These are phyloP conservation scores for Hypoxylon sp. DNA, from an alignment of 2,329 filamentous ascomycete genomes.

Conservation along the genomic window DNA sequence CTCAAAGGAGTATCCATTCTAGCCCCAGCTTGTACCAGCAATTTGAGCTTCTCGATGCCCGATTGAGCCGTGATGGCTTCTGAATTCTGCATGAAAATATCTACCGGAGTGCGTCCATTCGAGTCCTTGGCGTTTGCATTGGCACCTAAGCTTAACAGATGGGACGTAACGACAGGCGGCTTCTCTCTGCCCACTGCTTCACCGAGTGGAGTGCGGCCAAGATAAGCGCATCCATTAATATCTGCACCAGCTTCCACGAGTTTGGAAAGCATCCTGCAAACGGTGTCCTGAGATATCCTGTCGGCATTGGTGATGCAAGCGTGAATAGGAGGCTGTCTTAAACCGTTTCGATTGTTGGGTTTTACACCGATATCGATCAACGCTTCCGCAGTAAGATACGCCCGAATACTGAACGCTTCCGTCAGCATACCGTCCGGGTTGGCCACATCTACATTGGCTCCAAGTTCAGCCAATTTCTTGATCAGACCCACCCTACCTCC, in stretches of 20 bases:
- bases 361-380: constrained; percentile 22
- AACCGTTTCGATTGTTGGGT: neutral
- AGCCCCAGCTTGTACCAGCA: neutral
- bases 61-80: neutral
- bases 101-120: neutral
- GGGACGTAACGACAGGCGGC: neutral
- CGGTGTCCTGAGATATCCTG: no score
- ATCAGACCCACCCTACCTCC: neutral
- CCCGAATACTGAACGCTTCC: neutral
- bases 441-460: constrained; percentile 6
- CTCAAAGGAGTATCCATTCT: constrained; percentile 7
- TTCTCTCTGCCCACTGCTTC: neutral
- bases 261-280: neutral
- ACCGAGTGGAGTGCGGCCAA: constrained; percentile 2
- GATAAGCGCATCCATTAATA: neutral
- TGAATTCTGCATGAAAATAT: neutral
- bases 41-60: neutral
- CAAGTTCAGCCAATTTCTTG: constrained; percentile 10
- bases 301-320: neutral
- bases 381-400: neutral
- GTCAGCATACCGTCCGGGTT: neutral
- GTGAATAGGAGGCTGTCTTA: neutral
- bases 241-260: constrained; percentile 18
- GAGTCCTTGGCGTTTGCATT: neutral
- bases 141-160: constrained; percentile 18